phyloP scores from a whole-genome alignment of 306 rosid species.

The Biancaea sappan region DNA sequence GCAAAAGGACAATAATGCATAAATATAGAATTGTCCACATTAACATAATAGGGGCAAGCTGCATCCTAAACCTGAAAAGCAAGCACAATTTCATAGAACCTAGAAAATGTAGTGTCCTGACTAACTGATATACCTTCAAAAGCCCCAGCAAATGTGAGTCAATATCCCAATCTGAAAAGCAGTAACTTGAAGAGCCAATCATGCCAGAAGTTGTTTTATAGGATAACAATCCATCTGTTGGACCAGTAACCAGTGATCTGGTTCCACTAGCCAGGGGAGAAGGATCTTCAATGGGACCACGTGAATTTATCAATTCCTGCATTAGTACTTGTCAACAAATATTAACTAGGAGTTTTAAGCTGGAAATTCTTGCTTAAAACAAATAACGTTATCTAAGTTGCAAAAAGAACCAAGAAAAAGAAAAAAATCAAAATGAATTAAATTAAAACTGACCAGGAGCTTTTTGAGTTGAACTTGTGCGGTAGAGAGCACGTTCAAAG shows the following conservation, averaged over 20 bases:
- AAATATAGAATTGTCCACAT: neutral
- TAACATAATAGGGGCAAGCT: slow-evolving; percentile 15
- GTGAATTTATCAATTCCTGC: slow-evolving; percentile 91
- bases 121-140: slow-evolving; percentile 64
- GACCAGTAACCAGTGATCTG: slow-evolving; percentile 70
- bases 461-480: slow-evolving; percentile 70
- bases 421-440: slow-evolving; percentile 36
- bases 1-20: neutral
- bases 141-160: slow-evolving; percentile 75
- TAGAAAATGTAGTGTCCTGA: neutral
- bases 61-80: slow-evolving; percentile 20
- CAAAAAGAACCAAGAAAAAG: neutral
- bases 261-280: slow-evolving; percentile 74
- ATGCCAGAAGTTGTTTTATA: slow-evolving; percentile 76
- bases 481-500: slow-evolving; percentile 70
- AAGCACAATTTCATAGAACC: neutral
- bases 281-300: slow-evolving; percentile 96
- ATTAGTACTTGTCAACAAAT: slow-evolving; percentile 55
- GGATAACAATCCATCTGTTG: slow-evolving; percentile 74
- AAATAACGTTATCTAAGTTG: slow-evolving; percentile 21
- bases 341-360: slow-evolving; percentile 34
- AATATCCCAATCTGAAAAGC: slow-evolving; percentile 81
- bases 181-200: slow-evolving; percentile 75
- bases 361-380: slow-evolving; percentile 9
- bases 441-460: slow-evolving; percentile 79